These are phyloP conservation scores for Akanthomyces uredinophilus DNA, from an alignment of 2,329 filamentous ascomycete genomes.

Conservation along the genomic window DNA sequence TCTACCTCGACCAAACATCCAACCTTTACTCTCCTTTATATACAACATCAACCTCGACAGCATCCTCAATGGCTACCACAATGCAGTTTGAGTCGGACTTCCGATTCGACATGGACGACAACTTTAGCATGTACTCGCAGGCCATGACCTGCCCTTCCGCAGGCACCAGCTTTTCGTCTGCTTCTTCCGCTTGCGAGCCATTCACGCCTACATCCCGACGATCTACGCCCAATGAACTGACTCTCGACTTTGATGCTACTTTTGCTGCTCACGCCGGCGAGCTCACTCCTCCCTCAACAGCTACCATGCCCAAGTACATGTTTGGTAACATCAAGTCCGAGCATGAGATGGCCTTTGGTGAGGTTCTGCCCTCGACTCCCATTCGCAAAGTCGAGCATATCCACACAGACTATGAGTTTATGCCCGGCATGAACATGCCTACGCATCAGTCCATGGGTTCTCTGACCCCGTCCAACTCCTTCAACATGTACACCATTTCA, in stretches of 20 bases:
- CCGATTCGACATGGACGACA: slow-evolving; percentile 36
- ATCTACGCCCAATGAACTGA: slow-evolving; percentile 36
- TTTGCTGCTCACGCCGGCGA: slow-evolving; percentile 26
- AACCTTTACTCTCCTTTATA: slow-evolving; percentile 13
- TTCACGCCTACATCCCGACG: slow-evolving; percentile 42
- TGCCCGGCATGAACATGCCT: slow-evolving; percentile 33
- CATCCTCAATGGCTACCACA: slow-evolving; percentile 14
- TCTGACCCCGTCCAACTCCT: slow-evolving; percentile 33
- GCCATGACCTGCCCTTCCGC: slow-evolving; percentile 32
- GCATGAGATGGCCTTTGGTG: slow-evolving; percentile 28
- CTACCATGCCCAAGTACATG: slow-evolving; percentile 30
- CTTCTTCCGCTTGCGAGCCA: slow-evolving; percentile 35
- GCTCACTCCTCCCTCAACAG: slow-evolving; percentile 31
- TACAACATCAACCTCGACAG: not conserved
- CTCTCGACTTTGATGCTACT: slow-evolving; percentile 32
- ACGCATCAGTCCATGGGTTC: slow-evolving; percentile 31
- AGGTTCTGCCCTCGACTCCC: slow-evolving; percentile 32
- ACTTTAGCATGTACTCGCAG: slow-evolving; percentile 34
- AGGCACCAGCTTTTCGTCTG: slow-evolving; percentile 35
- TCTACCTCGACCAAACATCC: not conserved
- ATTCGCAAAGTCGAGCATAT: slow-evolving; percentile 32
- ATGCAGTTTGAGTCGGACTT: slow-evolving; percentile 37
- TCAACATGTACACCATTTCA: slow-evolving; percentile 32
- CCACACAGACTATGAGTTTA: slow-evolving; percentile 34
- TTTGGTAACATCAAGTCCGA: slow-evolving; percentile 30